Evolutionary conservation across 176 grass and related monocot genomes (phyloP).

Genomic region (Triticum monococcum): DNA sequence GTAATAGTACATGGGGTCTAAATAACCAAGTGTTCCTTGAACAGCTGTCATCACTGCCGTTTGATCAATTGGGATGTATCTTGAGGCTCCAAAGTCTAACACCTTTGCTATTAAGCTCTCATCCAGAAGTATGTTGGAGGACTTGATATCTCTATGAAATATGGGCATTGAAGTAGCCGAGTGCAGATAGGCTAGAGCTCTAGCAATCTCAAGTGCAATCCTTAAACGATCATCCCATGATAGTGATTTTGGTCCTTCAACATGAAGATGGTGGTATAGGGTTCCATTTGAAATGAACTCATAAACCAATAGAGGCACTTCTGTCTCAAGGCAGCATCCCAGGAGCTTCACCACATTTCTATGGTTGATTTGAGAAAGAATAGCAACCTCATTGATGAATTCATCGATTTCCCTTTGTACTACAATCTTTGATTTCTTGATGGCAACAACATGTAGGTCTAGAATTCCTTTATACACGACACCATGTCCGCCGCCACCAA

Average conservation of each 20-base stretch:
- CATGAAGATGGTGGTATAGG: conserved; percentile 39
- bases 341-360: conserved; percentile 54
- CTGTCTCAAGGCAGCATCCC: conserved; percentile 57
- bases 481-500: conserved; percentile 49
- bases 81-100: conserved; percentile 56
- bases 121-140: conserved; percentile 57
- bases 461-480: conserved; percentile 53
- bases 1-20: conserved; percentile 61
- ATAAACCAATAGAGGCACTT: conserved; percentile 51
- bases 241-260: conserved; percentile 7
- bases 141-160: conserved; percentile 64
- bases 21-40: conserved; percentile 54
- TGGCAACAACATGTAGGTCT: conserved; percentile 39
- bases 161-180: conserved; percentile 33
- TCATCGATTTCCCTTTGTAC: conserved; percentile 44
- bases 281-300: conserved; percentile 69
- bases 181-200: conserved; percentile 51
- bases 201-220: conserved; percentile 41
- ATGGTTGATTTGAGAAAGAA: conserved; percentile 63
- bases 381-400: conserved; percentile 53
- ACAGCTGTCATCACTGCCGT: conserved; percentile 29
- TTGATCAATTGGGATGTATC: conserved; percentile 44
- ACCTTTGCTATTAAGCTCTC: conserved; percentile 47
- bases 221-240: conserved; percentile 36
- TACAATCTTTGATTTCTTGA: conserved; percentile 57